Conservation (phyloP, 495 filamentous ascomycete genomes). For the Mycothermus thermophilus region DNA sequence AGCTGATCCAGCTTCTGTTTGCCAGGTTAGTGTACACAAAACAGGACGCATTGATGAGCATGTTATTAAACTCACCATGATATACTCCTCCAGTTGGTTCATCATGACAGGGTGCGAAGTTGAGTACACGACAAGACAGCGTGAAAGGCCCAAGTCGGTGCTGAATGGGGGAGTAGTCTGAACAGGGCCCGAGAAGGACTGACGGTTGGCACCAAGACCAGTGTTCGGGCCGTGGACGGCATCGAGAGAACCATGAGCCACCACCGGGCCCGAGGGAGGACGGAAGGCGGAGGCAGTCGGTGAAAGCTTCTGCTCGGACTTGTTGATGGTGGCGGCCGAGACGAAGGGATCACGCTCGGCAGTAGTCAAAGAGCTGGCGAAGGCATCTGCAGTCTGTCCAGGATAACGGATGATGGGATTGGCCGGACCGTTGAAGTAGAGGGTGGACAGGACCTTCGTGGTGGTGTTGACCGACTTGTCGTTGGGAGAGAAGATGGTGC, state of each 20-base stretch:
- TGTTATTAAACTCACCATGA: constrained; percentile 20
- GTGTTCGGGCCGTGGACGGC: background rate
- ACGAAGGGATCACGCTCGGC: constrained; percentile 33
- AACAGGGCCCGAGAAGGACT: constrained; percentile 1
- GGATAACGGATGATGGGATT: constrained; percentile 4
- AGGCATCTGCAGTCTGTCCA: constrained; percentile 5
- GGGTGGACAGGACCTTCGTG: constrained; percentile 15
- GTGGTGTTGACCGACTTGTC: constrained; percentile 29
- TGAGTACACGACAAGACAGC: constrained; percentile 25
- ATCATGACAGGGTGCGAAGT: constrained; percentile 12
- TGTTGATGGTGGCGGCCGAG: constrained; percentile 14
- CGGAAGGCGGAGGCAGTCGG: constrained; percentile 36
- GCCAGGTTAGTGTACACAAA: constrained; percentile 1
- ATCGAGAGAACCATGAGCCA: constrained; percentile 18
- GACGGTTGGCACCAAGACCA: constrained; percentile 1
- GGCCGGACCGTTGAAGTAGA: constrained; percentile 10
- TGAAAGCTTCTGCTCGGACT: constrained; percentile 30
- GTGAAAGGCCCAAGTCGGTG: constrained; percentile 24
- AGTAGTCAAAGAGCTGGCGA: constrained; percentile 4
- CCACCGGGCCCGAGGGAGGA: constrained; percentile 21
- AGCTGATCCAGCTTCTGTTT: constrained; percentile 21
- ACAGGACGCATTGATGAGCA: background rate
- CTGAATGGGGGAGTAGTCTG: constrained; percentile 19
- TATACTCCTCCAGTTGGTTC: constrained; percentile 21
- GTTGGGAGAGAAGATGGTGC: constrained; percentile 51